phyloP scores from a whole-genome alignment of 2,329 filamentous ascomycete genomes.

The Fusarium camptoceras region DNA sequence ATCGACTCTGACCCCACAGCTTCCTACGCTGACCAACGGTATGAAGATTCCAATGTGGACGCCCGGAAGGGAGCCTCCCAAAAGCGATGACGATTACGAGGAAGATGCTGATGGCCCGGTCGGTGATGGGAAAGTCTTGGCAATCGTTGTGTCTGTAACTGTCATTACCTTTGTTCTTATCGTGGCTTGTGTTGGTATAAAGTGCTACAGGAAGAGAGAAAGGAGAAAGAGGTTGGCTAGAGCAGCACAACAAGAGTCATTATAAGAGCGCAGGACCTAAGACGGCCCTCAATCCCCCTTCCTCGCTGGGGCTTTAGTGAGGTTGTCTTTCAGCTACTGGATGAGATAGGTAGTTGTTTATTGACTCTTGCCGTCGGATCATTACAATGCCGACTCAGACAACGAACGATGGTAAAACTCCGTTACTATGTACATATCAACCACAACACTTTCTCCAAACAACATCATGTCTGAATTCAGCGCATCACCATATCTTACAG shows the following conservation, averaged over 20 bases:
- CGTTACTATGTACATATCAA: neutral
- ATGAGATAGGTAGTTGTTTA: too few relatives aligned
- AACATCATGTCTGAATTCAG: neutral
- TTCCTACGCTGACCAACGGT: neutral
- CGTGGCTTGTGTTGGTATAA: neutral
- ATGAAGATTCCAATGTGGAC: neutral
- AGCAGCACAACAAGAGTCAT: neutral
- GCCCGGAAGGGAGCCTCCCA: too few relatives aligned
- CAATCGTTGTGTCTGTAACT: neutral
- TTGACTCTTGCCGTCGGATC: too few relatives aligned
- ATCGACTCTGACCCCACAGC: neutral
- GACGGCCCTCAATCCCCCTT: too few relatives aligned
- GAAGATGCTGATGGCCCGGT: neutral
- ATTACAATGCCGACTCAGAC: too few relatives aligned
- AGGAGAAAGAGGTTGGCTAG: neutral
- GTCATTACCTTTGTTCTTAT: neutral
- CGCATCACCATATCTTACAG: neutral
- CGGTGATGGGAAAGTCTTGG: too few relatives aligned
- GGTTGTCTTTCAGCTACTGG: too few relatives aligned
- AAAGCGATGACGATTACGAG: neutral
- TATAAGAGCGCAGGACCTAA: too few relatives aligned
- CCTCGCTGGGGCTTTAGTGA: too few relatives aligned
- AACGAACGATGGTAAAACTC: too few relatives aligned
- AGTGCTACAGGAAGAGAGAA: neutral
- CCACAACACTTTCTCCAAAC: neutral